Conservation (phyloP, 805 yeast species). For the Tetrapisispora phaffii region DNA sequence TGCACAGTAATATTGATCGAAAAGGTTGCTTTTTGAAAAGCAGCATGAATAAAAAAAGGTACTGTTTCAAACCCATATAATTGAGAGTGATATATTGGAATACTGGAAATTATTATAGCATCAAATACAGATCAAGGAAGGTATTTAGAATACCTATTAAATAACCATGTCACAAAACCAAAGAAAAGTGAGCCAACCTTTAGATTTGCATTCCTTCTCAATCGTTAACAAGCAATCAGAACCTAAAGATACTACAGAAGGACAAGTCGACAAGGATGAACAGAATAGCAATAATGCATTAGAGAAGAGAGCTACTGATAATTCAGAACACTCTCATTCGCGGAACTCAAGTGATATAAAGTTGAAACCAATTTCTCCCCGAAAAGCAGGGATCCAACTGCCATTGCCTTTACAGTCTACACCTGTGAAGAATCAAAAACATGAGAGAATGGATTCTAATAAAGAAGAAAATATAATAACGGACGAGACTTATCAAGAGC, state of each 20-base stretch:
- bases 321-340: not conserved
- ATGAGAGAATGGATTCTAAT: not conserved
- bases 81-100: too few species aligned
- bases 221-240: slow-evolving; percentile 16
- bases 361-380: slow-evolving; percentile 5
- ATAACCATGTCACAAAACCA: slow-evolving; percentile 4
- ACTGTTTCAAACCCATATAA: too few species aligned
- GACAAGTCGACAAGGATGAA: not conserved
- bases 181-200: slow-evolving; percentile 14
- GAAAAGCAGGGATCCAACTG: slow-evolving; percentile 10
- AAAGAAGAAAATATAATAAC: not conserved
- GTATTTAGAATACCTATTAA: too few species aligned
- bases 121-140: too few species aligned
- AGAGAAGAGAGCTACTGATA: not conserved
- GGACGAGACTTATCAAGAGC: slow-evolving; percentile 7
- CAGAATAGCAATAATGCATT: not conserved
- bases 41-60: too few species aligned
- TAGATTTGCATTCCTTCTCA: slow-evolving; percentile 19
- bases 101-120: too few species aligned
- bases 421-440: not conserved
- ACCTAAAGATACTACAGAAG: not conserved
- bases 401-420: slow-evolving; percentile 10
- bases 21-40: too few species aligned
- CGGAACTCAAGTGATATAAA: not conserved
- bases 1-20: too few species aligned